These are phyloP conservation scores for Stephanodiscus triporus DNA, from an alignment of 108 stramenopile species.

Conservation along the genomic window DNA sequence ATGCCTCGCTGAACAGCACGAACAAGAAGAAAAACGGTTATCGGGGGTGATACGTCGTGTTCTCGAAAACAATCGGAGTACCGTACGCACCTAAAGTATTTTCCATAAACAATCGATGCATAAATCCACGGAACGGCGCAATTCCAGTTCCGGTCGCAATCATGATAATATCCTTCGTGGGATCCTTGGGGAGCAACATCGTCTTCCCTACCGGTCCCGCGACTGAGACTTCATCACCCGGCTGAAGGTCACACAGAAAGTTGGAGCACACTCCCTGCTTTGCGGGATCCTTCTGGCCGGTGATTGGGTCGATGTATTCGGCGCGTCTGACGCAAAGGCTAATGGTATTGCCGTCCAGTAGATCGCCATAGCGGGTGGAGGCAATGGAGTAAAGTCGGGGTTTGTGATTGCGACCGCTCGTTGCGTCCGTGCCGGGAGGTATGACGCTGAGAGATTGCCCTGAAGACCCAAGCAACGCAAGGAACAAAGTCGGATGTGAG, in stretches of 20 bases:
- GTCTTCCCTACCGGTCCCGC: conserved; percentile 90
- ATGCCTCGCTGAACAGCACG: conserved; percentile 49
- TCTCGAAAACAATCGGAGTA: too few species aligned
- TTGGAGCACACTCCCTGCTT: conserved; percentile 82
- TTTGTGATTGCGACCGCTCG: conserved; percentile 66
- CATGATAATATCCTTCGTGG: conserved; percentile 81
- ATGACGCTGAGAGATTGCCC: conserved; percentile 82
- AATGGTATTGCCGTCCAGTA: conserved; percentile 77
- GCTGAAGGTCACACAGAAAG: conserved; percentile 70
- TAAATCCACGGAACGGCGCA: conserved; percentile 86
- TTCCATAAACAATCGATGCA: conserved; percentile 87
- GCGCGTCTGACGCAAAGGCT: conserved; percentile 88
- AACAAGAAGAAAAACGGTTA: too few species aligned
- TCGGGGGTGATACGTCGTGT: too few species aligned
- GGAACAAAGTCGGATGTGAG: neutral
- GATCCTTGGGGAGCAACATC: conserved; percentile 82
- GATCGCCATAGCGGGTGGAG: conserved; percentile 85
- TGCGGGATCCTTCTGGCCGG: conserved; percentile 58
- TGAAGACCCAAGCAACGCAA: neutral
- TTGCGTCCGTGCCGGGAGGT: conserved; percentile 65
- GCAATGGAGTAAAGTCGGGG: conserved; percentile 90
- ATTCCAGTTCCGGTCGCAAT: conserved; percentile 91
- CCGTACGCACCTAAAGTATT: conserved; percentile 50
- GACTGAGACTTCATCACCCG: conserved; percentile 66
- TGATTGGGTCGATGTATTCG: conserved; percentile 74